Percentiles rank a stretch among this genome's conserved stretches.
phyloP scores from a whole-genome alignment of 176 grass and related monocot genomes.

The Lolium multiflorum region DNA sequence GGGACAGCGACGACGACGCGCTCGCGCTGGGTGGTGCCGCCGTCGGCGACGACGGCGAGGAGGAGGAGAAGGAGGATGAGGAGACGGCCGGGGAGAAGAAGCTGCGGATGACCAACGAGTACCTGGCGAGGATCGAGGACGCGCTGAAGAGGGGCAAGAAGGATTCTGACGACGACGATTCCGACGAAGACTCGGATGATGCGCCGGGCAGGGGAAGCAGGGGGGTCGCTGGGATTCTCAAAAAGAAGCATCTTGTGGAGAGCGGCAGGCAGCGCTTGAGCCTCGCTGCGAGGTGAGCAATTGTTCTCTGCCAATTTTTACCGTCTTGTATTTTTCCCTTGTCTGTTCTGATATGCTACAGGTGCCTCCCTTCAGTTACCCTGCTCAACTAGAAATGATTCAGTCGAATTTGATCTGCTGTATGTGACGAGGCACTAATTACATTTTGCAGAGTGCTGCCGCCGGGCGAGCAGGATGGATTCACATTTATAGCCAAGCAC shows the following conservation, averaged over 20 bases:
- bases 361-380: not conserved
- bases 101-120: conserved; percentile 60
- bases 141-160: conserved; percentile 51
- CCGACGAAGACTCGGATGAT: not conserved
- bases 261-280: conserved; percentile 55
- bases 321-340: not conserved
- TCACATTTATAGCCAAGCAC: conserved; percentile 62
- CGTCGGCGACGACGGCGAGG: conserved; percentile 2
- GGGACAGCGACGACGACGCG: conserved; percentile 58
- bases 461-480: conserved; percentile 52
- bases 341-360: not conserved
- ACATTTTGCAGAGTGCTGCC: conserved; percentile 54
- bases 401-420: not conserved
- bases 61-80: conserved; percentile 27
- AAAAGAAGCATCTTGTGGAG: conserved; percentile 65
- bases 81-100: conserved; percentile 72
- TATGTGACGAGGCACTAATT: not conserved
- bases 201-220: not conserved
- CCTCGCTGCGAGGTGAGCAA: conserved; percentile 59
- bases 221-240: conserved; percentile 57
- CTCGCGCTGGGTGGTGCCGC: conserved; percentile 3
- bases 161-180: conserved; percentile 30
- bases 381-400: not conserved
- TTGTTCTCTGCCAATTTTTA: not conserved
- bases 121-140: conserved; percentile 52